Base-by-base conservation (phyloP, 2,329 filamentous ascomycete genomes). In the Epichloe bromicola region DNA sequence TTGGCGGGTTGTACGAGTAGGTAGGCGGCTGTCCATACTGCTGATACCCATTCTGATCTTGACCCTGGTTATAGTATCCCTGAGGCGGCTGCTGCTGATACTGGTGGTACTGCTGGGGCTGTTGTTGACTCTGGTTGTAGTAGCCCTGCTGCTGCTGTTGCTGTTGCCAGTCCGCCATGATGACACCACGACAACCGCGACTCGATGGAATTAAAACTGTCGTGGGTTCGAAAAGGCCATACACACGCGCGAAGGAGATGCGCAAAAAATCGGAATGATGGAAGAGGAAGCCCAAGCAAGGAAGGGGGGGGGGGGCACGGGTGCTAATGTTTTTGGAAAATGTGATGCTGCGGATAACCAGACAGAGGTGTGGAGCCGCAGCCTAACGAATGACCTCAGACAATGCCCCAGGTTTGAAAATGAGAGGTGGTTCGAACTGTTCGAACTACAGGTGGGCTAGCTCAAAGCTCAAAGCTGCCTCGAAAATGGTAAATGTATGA, bases 1-100 rank as follows among this genome's bases (percentile, higher is more conserved):
- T 61, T 2, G 66, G 65, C 11, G 67, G 64, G 49, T 67, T 64
- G 57, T 67, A 70, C 23, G 63, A 63, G 49, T 67, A 66, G 3
- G 59, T 57, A 2, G 63, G 64, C 46, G 63, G 63, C 19, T 59
- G 56, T 12, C 59, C 61, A 47, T 64, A 61, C 14, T 62, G 61
- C 23, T 55, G 57, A 36, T 64, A 59, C 15, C 52, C 49, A 40
- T 55, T 54, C 20, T 59, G 55, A n/a, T 56, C 50, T 52, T 62
- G 58, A 15, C 46, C 50, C 19, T 54, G 45, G 41, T 53, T 51
- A 41, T 53, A 48, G n/a, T 54, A 47, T 14, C 23, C 47, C 20
- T 54, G 50, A 10, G 54, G 55, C 26, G 56, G 60, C 36, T 46
- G 57, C 34, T 52, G 55, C 33, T 50, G 54, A 19, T 46, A 46